Conservation (phyloP, 140 eudicot species). For the Anethum foeniculum region DNA sequence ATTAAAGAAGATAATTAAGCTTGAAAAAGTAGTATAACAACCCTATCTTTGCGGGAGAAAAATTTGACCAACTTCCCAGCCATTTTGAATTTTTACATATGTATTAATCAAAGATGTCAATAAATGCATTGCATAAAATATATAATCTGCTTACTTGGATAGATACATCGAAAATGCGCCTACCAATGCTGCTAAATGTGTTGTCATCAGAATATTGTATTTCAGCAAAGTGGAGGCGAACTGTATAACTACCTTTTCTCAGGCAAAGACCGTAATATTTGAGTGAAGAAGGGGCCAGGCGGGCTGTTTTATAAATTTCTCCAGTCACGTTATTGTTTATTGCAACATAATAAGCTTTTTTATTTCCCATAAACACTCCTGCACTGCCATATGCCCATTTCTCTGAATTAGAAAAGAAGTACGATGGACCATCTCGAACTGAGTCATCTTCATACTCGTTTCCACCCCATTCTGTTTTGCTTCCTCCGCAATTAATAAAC, state of each 20-base stretch:
- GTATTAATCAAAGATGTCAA: not conserved
- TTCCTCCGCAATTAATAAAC: slow-evolving; percentile 45
- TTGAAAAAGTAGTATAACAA: not conserved
- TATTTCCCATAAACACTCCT: slow-evolving; percentile 26
- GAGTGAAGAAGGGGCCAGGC: slow-evolving; percentile 30
- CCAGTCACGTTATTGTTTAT: not conserved
- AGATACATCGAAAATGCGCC: slow-evolving; percentile 38
- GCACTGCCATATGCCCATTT: slow-evolving; percentile 47
- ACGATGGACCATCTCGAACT: slow-evolving; percentile 19
- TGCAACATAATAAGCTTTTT: not conserved
- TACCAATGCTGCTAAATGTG: slow-evolving; percentile 34
- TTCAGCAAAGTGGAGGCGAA: slow-evolving; percentile 45
- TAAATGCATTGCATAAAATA: not conserved
- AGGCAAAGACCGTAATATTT: slow-evolving; percentile 32
- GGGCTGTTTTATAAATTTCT: slow-evolving; percentile 29
- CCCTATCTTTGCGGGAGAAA: not conserved
- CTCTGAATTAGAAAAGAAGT: slow-evolving; percentile 5
- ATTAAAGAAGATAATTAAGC: slow-evolving; percentile 5
- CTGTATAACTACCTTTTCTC: slow-evolving; percentile 19
- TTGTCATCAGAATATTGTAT: slow-evolving; percentile 27
- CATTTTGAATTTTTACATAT: not conserved
- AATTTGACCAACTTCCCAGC: not conserved
- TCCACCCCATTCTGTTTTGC: not conserved
- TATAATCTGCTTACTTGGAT: slow-evolving; percentile 10
- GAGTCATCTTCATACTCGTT: slow-evolving; percentile 23